These are phyloP conservation scores for Escallonia herrerae DNA, from an alignment of 129 eudicot species.

Conservation along the genomic window DNA sequence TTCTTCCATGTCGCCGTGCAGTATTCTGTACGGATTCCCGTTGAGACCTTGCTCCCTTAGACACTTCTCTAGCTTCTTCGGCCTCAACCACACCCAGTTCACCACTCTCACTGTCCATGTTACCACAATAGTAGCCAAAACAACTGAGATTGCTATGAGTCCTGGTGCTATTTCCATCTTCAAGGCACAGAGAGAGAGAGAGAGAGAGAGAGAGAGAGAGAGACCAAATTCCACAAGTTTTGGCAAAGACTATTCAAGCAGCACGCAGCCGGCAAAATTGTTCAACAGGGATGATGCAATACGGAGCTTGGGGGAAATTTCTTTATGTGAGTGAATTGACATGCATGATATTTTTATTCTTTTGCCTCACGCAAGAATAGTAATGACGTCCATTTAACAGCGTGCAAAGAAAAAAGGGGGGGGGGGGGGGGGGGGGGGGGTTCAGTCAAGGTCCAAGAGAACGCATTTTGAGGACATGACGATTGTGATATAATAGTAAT, in stretches of 20 bases:
- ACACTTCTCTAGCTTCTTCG: slow-evolving; percentile 43
- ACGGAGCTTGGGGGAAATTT: no score
- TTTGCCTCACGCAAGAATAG: no score
- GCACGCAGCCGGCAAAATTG: not conserved
- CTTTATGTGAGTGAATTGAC: no score
- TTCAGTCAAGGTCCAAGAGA: no score
- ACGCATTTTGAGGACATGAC: no score
- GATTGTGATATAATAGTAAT: no score
- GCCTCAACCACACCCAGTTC: slow-evolving; percentile 53
- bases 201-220: slow-evolving; percentile 1
- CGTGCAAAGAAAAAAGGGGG: no score
- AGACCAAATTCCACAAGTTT: not conserved
- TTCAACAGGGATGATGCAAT: no score
- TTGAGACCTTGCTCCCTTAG: slow-evolving; percentile 39
- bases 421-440: no score
- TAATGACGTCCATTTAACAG: no score
- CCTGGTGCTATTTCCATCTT: slow-evolving; percentile 17
- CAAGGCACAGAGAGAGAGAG: not conserved
- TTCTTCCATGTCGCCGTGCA: slow-evolving; percentile 41
- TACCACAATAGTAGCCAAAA: slow-evolving; percentile 16
- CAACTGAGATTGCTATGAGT: slow-evolving; percentile 12
- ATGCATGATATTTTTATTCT: no score
- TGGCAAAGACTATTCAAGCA: not conserved
- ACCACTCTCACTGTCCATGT: slow-evolving; percentile 26
- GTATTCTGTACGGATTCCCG: slow-evolving; percentile 36